These are phyloP conservation scores for Trametes coccinea DNA, from an alignment of 768 basidiomycete species.

Conservation along the genomic window DNA sequence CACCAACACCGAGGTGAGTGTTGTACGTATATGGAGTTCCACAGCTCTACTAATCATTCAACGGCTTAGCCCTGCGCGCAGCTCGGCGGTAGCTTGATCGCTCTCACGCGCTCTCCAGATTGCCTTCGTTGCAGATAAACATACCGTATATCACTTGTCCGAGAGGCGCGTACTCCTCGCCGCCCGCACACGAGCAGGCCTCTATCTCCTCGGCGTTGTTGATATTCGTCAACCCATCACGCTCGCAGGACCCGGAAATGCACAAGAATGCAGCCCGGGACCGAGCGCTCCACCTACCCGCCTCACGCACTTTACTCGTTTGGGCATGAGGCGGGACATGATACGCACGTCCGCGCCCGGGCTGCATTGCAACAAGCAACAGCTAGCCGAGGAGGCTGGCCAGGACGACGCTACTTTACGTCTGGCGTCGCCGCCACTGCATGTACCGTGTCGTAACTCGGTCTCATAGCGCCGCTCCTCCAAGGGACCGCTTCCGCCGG, in stretches of 20 bases:
- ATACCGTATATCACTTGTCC: no score
- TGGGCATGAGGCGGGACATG: constrained; percentile 1
- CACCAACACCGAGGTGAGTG: no score
- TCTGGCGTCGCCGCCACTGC: not conserved
- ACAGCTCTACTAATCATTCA: no score
- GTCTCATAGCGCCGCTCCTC: constrained; percentile 4
- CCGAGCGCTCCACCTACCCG: not conserved
- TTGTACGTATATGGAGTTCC: no score
- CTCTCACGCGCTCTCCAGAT: no score
- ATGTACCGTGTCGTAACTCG: constrained; percentile 8
- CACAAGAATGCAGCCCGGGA: not conserved
- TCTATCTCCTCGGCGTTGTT: not conserved
- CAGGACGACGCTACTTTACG: not conserved
- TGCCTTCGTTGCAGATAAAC: no score
- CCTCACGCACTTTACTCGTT: not conserved
- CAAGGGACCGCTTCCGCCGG: not conserved
- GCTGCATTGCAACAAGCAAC: constrained; percentile 7
- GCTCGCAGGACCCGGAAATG: not conserved
- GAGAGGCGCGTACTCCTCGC: no score
- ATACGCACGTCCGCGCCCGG: not conserved
- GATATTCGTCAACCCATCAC: not conserved
- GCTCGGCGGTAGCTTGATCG: no score
- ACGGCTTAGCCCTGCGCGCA: no score
- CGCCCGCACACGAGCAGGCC: not conserved
- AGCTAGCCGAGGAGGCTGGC: constrained; percentile 19